Conservation (phyloP, 306 rosid genomes). For the Arachis hypogaea region DNA sequence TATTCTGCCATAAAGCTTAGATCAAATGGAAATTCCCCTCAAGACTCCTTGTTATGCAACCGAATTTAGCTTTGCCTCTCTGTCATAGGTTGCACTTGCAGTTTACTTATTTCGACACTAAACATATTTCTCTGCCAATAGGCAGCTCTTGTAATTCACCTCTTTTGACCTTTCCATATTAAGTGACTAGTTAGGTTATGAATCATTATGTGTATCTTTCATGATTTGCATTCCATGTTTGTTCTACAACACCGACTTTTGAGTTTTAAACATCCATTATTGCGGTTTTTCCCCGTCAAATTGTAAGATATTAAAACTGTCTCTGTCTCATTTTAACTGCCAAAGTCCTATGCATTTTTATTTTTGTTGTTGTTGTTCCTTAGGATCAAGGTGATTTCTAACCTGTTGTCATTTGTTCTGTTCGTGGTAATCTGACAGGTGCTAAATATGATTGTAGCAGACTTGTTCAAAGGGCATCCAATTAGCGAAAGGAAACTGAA, state of each 20-base stretch:
- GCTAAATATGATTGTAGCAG: conserved; percentile 84
- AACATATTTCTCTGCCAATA: too few species aligned
- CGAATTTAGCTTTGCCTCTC: conserved; percentile 3
- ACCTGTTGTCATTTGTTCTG: conserved; percentile 5
- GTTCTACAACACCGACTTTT: conserved; percentile 16
- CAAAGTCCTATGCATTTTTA: not conserved
- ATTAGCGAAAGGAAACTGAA: conserved; percentile 87
- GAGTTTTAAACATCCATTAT: conserved; percentile 5
- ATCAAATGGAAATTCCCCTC: conserved; percentile 17
- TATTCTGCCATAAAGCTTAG: conserved; percentile 17
- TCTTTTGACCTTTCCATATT: not conserved
- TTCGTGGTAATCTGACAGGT: conserved; percentile 56
- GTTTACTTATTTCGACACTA: not conserved
- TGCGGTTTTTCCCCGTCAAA: not conserved
- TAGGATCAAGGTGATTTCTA: not conserved
- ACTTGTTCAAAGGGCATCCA: conserved; percentile 89
- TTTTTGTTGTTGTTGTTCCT: conserved; percentile 16
- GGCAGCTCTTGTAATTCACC: too few species aligned
- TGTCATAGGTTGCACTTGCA: not conserved
- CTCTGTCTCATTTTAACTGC: conserved; percentile 9
- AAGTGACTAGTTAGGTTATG: not conserved
- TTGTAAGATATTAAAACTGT: conserved; percentile 5
- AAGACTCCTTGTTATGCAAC: conserved; percentile 11
- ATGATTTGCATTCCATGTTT: conserved; percentile 27
- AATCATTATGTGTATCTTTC: conserved; percentile 15